These are phyloP conservation scores for Euphorbia celastroides DNA, from an alignment of 441 rosid genomes.

Conservation along the genomic window DNA sequence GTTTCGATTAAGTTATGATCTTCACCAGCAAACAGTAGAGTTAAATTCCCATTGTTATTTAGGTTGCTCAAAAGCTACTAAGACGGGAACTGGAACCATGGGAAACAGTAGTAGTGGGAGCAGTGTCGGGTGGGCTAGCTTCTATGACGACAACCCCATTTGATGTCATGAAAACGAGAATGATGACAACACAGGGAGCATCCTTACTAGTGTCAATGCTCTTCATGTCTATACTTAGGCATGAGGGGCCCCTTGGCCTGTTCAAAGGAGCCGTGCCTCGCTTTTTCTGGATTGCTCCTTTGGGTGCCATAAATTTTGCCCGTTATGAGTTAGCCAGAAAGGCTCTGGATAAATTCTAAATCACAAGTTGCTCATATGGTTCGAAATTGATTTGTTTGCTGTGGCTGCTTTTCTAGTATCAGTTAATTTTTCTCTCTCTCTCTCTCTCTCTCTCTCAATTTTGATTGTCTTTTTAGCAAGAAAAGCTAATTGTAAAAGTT, in stretches of 20 bases:
- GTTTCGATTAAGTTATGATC: neutral
- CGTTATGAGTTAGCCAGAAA: slow-evolving; percentile 91
- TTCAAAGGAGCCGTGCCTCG: slow-evolving; percentile 94
- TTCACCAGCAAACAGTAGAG: slow-evolving; percentile 18
- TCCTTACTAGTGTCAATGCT: slow-evolving; percentile 71
- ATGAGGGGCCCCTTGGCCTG: slow-evolving; percentile 86
- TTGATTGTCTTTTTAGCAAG: neutral
- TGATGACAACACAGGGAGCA: slow-evolving; percentile 91
- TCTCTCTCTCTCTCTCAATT: too few relatives aligned
- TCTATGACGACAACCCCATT: slow-evolving; percentile 89
- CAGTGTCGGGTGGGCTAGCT: slow-evolving; percentile 89
- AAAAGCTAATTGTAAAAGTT: neutral
- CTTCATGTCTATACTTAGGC: slow-evolving; percentile 60
- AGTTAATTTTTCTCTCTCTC: too few relatives aligned
- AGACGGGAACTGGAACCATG: slow-evolving; percentile 91
- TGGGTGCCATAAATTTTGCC: slow-evolving; percentile 99
- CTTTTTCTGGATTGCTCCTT: slow-evolving; percentile 97
- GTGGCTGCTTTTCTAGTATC: slow-evolving; percentile 12
- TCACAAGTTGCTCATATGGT: slow-evolving; percentile 27
- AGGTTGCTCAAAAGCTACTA: slow-evolving; percentile 65
- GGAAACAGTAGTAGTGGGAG: slow-evolving; percentile 90
- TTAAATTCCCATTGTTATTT: slow-evolving; percentile 12
- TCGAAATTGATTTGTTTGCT: neutral
- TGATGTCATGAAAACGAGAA: slow-evolving; percentile 96
- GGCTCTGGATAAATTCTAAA: slow-evolving; percentile 84